A percentile compares a stretch with the other conserved stretches of the same genome.
Conservation (phyloP, 2,329 filamentous ascomycete species). For the Aspergillus carbonarius region DNA sequence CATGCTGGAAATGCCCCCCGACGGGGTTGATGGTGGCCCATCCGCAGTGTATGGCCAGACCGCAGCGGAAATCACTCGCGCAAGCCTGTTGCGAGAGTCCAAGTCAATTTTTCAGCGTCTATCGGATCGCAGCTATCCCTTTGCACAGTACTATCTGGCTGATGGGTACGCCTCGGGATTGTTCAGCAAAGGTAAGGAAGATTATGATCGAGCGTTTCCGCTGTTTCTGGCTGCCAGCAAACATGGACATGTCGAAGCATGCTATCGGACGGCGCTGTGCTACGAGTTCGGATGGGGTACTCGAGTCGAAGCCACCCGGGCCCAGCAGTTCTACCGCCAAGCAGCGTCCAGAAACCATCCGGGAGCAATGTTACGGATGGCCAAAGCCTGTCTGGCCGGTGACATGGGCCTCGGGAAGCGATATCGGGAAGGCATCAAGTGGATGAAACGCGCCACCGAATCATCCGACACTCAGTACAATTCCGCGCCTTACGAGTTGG, state of each 20-base stretch:
- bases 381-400: slow-evolving; percentile 83
- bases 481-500: slow-evolving; percentile 86
- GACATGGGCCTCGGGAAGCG: slow-evolving; percentile 81
- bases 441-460: slow-evolving; percentile 91
- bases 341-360: slow-evolving; percentile 93
- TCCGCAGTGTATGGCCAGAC: slow-evolving; percentile 21
- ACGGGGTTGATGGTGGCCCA: slow-evolving; percentile 36
- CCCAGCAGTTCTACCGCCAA: slow-evolving; percentile 87
- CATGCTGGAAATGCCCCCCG: slow-evolving; percentile 72
- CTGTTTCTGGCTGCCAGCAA: slow-evolving; percentile 92
- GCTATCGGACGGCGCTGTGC: slow-evolving; percentile 87
- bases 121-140: slow-evolving; percentile 85
- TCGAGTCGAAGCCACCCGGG: slow-evolving; percentile 83
- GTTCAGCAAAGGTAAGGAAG: slow-evolving; percentile 91
- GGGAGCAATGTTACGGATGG: slow-evolving; percentile 88
- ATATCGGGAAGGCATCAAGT: slow-evolving; percentile 90
- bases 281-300: slow-evolving; percentile 99
- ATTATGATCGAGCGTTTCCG: slow-evolving; percentile 87
- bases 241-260: slow-evolving; percentile 94
- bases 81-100: slow-evolving; percentile 78
- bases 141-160: slow-evolving; percentile 95
- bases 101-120: slow-evolving; percentile 84
- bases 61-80: slow-evolving; percentile 51
- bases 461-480: slow-evolving; percentile 91
- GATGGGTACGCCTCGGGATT: slow-evolving; percentile 93